These are phyloP conservation scores for Primulina tabacum DNA, from an alignment of 257 asterid genomes.

Conservation along the genomic window DNA sequence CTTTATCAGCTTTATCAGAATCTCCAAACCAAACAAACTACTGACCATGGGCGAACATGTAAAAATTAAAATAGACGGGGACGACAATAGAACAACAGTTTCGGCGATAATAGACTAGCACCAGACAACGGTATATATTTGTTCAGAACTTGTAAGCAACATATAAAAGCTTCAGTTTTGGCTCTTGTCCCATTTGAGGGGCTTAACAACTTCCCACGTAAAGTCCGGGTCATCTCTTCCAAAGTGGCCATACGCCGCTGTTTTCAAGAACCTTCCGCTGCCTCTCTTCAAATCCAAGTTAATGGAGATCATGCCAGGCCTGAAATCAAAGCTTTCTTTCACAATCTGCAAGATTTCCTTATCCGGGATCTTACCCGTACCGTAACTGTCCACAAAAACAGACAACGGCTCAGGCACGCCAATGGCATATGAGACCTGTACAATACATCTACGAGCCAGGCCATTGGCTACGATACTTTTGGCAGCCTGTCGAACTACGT, in stretches of 20 bases:
- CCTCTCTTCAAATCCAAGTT: conserved; percentile 48
- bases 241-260: conserved; percentile 38
- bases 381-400: conserved; percentile 32
- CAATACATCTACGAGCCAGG: conserved; percentile 41
- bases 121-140: conserved; percentile 19
- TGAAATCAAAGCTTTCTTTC: conserved; percentile 37
- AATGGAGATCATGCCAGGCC: conserved; percentile 43
- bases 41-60: background rate
- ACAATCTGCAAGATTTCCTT: conserved; percentile 36
- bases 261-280: conserved; percentile 35
- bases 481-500: conserved; percentile 42
- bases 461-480: conserved; percentile 42
- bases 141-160: conserved; percentile 10
- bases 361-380: conserved; percentile 39
- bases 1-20: too few relatives aligned
- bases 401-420: conserved; percentile 43
- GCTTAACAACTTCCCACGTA: conserved; percentile 42
- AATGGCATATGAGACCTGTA: conserved; percentile 38
- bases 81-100: background rate
- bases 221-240: conserved; percentile 40
- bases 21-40: background rate
- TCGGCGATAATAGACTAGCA: background rate
- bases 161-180: conserved; percentile 7
- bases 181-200: conserved; percentile 42
- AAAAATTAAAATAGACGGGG: too few relatives aligned